Evolutionary conservation across 2,329 filamentous ascomycete species (phyloP), one percentile per base, ranked within the genome.

Genomic region (Juglanconis oblonga): DNA sequence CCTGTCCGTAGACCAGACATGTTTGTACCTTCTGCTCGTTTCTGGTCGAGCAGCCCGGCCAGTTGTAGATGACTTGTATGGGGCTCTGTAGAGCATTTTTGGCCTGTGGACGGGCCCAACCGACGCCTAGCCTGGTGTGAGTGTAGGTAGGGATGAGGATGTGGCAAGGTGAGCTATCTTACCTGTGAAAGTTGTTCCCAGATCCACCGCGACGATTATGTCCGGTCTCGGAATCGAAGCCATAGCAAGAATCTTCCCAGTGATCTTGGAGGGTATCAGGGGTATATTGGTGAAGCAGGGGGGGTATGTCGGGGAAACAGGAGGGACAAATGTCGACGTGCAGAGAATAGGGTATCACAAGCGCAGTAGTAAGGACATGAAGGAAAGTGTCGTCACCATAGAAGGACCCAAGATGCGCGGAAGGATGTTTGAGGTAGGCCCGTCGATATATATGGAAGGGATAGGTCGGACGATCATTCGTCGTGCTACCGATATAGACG

Each of bases 11-110:
- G 14, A 82, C 70, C 4, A 83, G 68, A 4, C 77, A 75, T 0
- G 81, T 83, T 1, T 81, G 81, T 0, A 83, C 81, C 64, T 84
- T 85, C 64, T 82, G 80, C 63, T 84, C 81, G 53, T 79, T 79
- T 58, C 76, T 77, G 57, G 80, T 79, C 10, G 77, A 77, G 48
- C 77, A 77, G 3, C 81, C 81, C 0, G 81, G 82, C 81, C 81
- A 85, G 70, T 82, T 79, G 67, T 80, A 75, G 64, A 80, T 74
- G 38, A 78, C 70, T 55, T 80, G 77, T 51, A 79, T 75, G 2
- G 77, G 76, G 10, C 68, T 75, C 48, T 71, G 70, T 4, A 72
- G 69, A 17, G 73, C 73, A 49, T 69, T 65, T 44, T 65, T 65
- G 32, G 61, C 61, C 47, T 70, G 68, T 4, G 70, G 69, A 4